A percentile compares a stretch with the other conserved stretches of the same genome.
phyloP scores from a whole-genome alignment of 768 basidiomycete species.

The Amanita pseudoporphyria region DNA sequence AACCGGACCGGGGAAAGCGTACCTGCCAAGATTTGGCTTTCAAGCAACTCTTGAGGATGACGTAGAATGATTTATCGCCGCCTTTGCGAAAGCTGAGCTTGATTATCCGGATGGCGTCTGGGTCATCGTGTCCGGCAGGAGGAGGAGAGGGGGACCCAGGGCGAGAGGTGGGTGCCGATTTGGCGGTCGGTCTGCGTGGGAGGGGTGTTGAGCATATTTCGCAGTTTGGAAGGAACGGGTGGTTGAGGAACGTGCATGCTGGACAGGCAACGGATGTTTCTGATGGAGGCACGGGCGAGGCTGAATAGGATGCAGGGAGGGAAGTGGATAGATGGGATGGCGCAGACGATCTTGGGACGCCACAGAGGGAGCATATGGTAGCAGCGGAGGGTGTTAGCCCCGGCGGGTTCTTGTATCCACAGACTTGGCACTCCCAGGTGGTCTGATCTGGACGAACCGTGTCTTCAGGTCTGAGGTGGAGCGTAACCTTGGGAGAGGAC shows the following conservation, averaged over 20 bases:
- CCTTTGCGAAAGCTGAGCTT: conserved; percentile 89
- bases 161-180: conserved; percentile 60
- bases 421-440: conserved; percentile 85
- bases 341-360: conserved; percentile 50
- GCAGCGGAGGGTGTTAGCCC: conserved; percentile 62
- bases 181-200: conserved; percentile 28
- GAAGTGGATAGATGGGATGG: conserved; percentile 26
- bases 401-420: conserved; percentile 73
- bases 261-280: conserved; percentile 50
- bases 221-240: conserved; percentile 59
- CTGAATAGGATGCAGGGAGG: conserved; percentile 29
- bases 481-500: conserved; percentile 82
- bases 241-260: conserved; percentile 90
- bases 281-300: conserved; percentile 18
- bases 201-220: conserved; percentile 81
- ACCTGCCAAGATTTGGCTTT: conserved; percentile 73
- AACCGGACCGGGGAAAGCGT: neutral
- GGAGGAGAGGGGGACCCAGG: conserved; percentile 38
- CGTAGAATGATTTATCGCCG: conserved; percentile 79
- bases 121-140: conserved; percentile 22
- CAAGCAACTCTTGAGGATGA: conserved; percentile 60
- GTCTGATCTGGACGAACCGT: conserved; percentile 17
- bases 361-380: conserved; percentile 72
- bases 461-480: conserved; percentile 30
- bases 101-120: conserved; percentile 38